A percentile compares a stretch with the other conserved stretches of the same genome.
phyloP scores from a whole-genome alignment of 2,329 filamentous ascomycete species.

The Trichoderma aggressivum region DNA sequence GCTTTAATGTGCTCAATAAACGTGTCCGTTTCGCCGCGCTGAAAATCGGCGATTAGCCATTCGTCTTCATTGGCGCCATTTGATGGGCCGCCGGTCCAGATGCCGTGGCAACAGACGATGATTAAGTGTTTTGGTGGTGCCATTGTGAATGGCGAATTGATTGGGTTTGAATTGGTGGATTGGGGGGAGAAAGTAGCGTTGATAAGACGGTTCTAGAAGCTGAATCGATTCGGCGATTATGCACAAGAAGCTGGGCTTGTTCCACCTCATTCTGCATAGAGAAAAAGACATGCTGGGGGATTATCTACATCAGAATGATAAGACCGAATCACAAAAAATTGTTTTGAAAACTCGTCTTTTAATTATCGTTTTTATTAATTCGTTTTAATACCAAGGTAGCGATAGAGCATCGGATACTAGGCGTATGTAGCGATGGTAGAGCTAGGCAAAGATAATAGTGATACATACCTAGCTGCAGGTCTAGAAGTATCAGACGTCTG shows the following conservation, averaged over 20 bases:
- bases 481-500: too few species aligned
- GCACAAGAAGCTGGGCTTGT: not conserved
- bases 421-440: not conserved
- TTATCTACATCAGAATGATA: not conserved
- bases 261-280: not conserved
- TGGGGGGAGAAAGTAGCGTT: not conserved
- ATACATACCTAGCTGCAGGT: not conserved
- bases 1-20: constrained; percentile 73
- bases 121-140: constrained; percentile 55
- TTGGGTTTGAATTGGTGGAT: not conserved
- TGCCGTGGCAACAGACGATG: constrained; percentile 80
- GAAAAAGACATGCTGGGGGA: not conserved
- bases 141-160: not conserved
- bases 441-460: not conserved
- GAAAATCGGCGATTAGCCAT: constrained; percentile 75
- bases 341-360: not conserved
- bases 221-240: not conserved
- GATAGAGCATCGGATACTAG: not conserved
- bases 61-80: constrained; percentile 54
- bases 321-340: not conserved
- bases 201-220: not conserved
- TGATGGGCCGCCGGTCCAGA: constrained; percentile 61
- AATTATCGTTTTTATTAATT: not conserved
- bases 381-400: not conserved
- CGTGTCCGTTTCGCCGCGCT: constrained; percentile 72